Evolutionary conservation across 2,329 filamentous ascomycete species (phyloP).

Genomic region (Fusarium sp.): DNA sequence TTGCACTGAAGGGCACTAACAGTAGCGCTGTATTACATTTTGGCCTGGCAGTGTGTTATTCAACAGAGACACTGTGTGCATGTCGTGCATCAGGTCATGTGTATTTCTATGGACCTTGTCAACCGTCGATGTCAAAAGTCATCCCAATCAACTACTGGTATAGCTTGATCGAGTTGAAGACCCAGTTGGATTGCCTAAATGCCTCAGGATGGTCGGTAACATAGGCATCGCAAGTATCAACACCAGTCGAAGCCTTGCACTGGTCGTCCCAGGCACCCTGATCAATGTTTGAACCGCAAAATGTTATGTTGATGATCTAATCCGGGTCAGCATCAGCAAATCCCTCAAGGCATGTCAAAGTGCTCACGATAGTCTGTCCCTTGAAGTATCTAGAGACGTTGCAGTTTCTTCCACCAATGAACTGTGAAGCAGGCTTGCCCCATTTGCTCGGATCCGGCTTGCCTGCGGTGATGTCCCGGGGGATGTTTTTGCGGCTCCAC

Average conservation of each 20-base stretch:
- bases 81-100: too few species aligned
- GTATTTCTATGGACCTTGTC: too few species aligned
- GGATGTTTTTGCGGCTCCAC: conserved; percentile 76
- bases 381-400: conserved; percentile 77
- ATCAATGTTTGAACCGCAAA: conserved; percentile 75
- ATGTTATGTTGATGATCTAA: conserved; percentile 76
- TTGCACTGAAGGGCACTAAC: too few species aligned
- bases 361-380: conserved; percentile 74
- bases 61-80: too few species aligned
- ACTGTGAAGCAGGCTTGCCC: conserved; percentile 76
- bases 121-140: too few species aligned
- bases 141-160: conserved; percentile 52
- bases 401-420: conserved; percentile 75
- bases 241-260: conserved; percentile 49
- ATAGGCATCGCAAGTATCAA: conserved; percentile 76
- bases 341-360: background rate
- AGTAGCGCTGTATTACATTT: too few species aligned
- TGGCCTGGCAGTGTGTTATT: too few species aligned
- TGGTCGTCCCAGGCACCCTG: conserved; percentile 31
- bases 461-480: conserved; percentile 70
- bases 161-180: conserved; percentile 76
- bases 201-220: conserved; percentile 76
- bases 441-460: conserved; percentile 75
- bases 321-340: background rate
- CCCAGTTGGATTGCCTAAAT: conserved; percentile 80